Base-by-base conservation (phyloP, 2,329 filamentous ascomycete species). In the Aplosporella prunicola region DNA sequence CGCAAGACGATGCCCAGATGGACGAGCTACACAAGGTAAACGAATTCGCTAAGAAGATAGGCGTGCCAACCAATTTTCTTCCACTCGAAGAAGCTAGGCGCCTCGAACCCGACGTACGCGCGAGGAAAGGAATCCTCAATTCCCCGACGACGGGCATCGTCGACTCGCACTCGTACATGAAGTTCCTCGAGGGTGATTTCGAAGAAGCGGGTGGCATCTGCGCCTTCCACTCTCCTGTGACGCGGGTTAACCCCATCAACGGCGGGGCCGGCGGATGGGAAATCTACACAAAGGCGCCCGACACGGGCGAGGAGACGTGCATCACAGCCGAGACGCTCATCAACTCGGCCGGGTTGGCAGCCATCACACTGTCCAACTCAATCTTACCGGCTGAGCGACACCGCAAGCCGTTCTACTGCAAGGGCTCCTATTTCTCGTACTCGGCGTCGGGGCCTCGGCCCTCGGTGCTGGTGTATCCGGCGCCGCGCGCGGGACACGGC, bases 371-470 rank as follows among this genome's bases (percentile, higher is more conserved):
- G 29, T 80, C 82, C 52, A 98, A 96, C 63, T 80, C 88, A 72
- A 74, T 96, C 24, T 69, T 85, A 0, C 77, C 80, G 0, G 20
- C 49, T 0, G 58, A 64, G 1, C 61, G 71, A 5, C 76, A 76
- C 34, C 64, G 66, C 25, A 72, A 61, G 16, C 72, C 86, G 5
- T 83, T 75, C 66, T 96, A 82, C 62, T 89, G 89, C 42, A 98
- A 98, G 65, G 91, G 91, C 1, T 89, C 85, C 43, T 98, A 98
- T 66, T 96, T 93, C 64, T 82, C 80, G 20, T 96, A 95, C 64
- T 62, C 71, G 0, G 66, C 76, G 1, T 74, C 78, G 0, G 53
- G 54, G 1, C 88, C 86, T 0, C 69, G 63, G 26, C 76, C 88
- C 9, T 67, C 62, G 2, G 84, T 82, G 0, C 74, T 98, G 15